Evolutionary conservation across 495 filamentous ascomycete species (phyloP), one percentile per base, ranked within the genome.

Genomic region (Neurospora sp.): DNA sequence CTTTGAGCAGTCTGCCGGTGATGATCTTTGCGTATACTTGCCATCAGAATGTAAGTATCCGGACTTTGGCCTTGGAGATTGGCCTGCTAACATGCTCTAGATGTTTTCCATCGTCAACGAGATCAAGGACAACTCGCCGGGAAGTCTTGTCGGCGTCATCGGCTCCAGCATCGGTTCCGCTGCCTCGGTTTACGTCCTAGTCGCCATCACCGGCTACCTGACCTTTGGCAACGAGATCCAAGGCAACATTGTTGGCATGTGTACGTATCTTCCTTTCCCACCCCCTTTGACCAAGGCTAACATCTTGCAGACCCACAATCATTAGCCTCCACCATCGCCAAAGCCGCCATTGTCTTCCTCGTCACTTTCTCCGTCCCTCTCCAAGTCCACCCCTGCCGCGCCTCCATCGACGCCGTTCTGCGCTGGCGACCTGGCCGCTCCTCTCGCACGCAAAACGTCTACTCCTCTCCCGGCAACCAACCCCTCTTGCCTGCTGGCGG

Each of bases 51-150:
- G 94, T 97, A 84, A 74, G 88, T 76, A 69, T 7, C 35, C 46
- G 42, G 23, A 38, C 23, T 18, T 23, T 72, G 1, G 0, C 0
- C 73, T 31, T 7, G 12, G 14, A 62, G 14, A 10, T 5, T 16
- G 4, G 0, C 11, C 14, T 54, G 72, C 76, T 79, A 74, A 77
- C 69, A 3, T 20, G 11, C 1, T 54, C 35, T 76, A 97, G 94
- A 99, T 99, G 96, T 99, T 99, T 79, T 97, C 96, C 1, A 95
- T 99, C 75, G 83, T 99, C 39, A 99, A 99, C 76, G 96, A 99
- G 84, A 95, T 98, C 77, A 83, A 85, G 71, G 91, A 97, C 80
- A 94, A 94, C 79, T 93, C 92, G 18, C 93, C 93, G 39, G 78
- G 46, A 76, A 92, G 92, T 72, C 92, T 95, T 7, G 93, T 94